Evolutionary conservation across 192 early-diverging fungal species (phyloP), one percentile per base, ranked within the genome.

Genomic region (Phycomyces blakesleeanus): DNA sequence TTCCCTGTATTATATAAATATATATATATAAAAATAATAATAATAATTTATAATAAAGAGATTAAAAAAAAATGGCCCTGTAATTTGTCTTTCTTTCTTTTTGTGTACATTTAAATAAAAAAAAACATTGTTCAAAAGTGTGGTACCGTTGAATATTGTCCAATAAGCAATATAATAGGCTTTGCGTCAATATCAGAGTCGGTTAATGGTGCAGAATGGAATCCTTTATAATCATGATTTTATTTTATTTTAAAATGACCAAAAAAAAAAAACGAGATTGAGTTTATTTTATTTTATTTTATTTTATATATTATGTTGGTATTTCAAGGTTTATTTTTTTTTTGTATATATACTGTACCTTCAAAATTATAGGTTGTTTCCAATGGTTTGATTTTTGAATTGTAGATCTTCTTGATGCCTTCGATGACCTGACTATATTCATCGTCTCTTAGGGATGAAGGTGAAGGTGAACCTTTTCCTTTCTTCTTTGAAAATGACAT

Each of bases 161-260:
- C 91, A 62, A 93, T 78, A 24, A 93, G 76, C 24, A 93, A 68
- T 2, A 93, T 86, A 76, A 92, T 89, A 5, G 91, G 91, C 72
- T 90, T 89, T n/a, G 91, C 87, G 21, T 76, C 80, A 61, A 93
- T 87, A 67, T 93, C 90, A 63, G 87, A 84, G 51, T 86, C 78
- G 5, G 87, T 87, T 34, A 90, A 61, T 11, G 89, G 86, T 25
- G 86, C 79, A 21, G 89, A 88, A 53, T 87, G 83, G 50, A 88
- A 89, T 27, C 73, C 76, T 71, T 49, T 7, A 44, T 5, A 3
- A 58, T n/a, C 1, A 7, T 5, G 3, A 49, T 11, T 4, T 47
- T 22, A 42, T 26, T 25, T 25, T n/a, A n/a, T n/a, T n/a, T n/a
- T n/a, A n/a, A n/a, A n/a, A n/a, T n/a, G n/a, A n/a, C n/a, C n/a